Evolutionary conservation across 2,329 filamentous ascomycete species (phyloP), one percentile per base, ranked within the genome.

Genomic region (Colletotrichum liriopes): DNA sequence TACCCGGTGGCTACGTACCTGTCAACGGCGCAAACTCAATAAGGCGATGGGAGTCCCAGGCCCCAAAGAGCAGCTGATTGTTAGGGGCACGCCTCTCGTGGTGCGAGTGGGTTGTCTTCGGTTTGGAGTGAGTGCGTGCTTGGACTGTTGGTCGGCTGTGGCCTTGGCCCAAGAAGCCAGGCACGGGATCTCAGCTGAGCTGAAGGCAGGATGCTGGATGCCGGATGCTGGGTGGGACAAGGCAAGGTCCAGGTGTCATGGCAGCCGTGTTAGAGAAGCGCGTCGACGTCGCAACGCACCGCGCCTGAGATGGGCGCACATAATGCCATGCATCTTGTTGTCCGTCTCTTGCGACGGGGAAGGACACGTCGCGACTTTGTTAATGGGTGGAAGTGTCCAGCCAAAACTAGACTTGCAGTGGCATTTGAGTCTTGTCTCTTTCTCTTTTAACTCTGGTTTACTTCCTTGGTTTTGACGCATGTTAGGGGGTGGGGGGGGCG

Each of bases 11-110:
- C 12, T 49, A 61, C 59, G n/a, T 35, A 18, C 32, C 32, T 55
- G 52, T 55, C 52, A 55, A 55, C 52, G 52, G 32, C 52, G 52
- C 32, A 55, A 55, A 37, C 52, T n/a, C 11, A 37, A 37, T 37
- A 55, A 55, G 20, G 23, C 47, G 43, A 45, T 41, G 43, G 43
- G 43, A 45, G 39, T 26, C 18, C 55, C 20, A 37, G 54, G 14
- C 20, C 32, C 20, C 32, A 26, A 12, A 11, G 8, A 59, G 55
- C 23, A 59, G 43, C 14, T 49, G 43, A 39, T n/a, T 18, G 43
- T 37, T 49, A 61, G 32, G 16, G 59, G 18, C 43, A 49, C 59
- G 29, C 59, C 59, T 32, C 59, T 9, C 12, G 6, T 32, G 16
- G 39, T 26, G n/a, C 5, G 11, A 9, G 16, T 29, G 23, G 29